Evolutionary conservation across 345 rosid species (phyloP), one percentile per base, ranked within the genome.

Genomic region (Conringia planisiliqua): DNA sequence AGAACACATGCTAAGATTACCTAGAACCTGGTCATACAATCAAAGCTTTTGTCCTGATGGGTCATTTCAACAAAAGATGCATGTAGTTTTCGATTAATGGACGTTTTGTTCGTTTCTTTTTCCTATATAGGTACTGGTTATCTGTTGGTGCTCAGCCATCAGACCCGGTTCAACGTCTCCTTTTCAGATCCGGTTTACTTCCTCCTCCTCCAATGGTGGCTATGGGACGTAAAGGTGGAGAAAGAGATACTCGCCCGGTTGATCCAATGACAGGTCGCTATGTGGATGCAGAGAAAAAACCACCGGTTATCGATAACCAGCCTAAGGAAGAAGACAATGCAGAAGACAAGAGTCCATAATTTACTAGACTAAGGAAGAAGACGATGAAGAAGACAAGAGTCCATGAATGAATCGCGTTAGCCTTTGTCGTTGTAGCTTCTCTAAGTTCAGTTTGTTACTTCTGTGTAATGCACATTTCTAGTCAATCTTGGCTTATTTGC

Each of bases 121-220:
- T 9, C 36, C 11, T 50, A 36, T 74, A 60, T 67, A 95, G 97
- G 84, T 95, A 95, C 72, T 95, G 98, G 98, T 75, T 92, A 64
- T 92, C 99, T 10, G 98, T 95, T 48, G 98, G 98, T 74, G 99
- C 97, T 59, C 97, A 90, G 83, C 85, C 99, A 72, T 92, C 97
- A 22, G 91, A 92, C 10, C 98, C 94, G 0, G 91, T 90, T 66
- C 88, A 90, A 46, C 87, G 82, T 46, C 83, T 90, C 56, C 90
- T 92, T 32, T 92, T 88, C 81, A 84, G 97, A 77, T 87, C 99
- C 16, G 96, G 97, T 33, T 10, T 95, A 57, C 86, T 94, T 16
- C 97, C 99, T 10, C 96, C 97, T 14, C 96, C 94, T 4, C 96
- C 97, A 38, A 86, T 89, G 97, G 77, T 85, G 36, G 97, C 85